Percentiles rank a stretch among this genome's conserved stretches.
phyloP scores from a whole-genome alignment of 73 alveolate genomes.

The Paramecium octaurelia region DNA sequence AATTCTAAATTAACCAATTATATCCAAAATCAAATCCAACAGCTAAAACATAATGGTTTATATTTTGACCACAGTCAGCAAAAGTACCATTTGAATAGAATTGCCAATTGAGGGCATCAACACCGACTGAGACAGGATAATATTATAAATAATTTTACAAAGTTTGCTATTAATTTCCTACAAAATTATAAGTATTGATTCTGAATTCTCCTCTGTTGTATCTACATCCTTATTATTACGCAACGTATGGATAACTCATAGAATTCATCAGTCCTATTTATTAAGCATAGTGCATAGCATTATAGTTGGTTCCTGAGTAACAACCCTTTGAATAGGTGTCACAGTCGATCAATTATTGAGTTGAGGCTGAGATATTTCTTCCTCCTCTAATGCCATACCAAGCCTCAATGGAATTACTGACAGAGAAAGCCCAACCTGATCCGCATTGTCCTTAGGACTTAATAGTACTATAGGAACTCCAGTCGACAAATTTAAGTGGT shows the following conservation, averaged over 20 bases:
- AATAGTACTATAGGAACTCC: constrained; percentile 60
- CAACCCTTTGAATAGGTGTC: neutral
- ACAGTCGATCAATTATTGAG: constrained; percentile 35
- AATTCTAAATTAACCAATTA: constrained; percentile 27
- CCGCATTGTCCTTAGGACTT: constrained; percentile 81
- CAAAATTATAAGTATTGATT: neutral
- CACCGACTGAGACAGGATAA: constrained; percentile 59
- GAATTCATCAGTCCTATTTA: constrained; percentile 11
- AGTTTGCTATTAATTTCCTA: neutral
- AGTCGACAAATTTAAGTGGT: neutral
- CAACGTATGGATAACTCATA: constrained; percentile 59
- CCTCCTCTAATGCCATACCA: constrained; percentile 20
- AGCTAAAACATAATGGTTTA: constrained; percentile 70
- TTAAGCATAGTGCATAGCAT: neutral
- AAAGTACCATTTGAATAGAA: constrained; percentile 67
- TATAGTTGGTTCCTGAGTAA: neutral
- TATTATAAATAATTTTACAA: constrained; percentile 14
- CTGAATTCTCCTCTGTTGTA: neutral
- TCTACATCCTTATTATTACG: neutral
- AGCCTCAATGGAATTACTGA: constrained; percentile 69
- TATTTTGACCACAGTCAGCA: neutral
- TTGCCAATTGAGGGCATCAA: constrained; percentile 59
- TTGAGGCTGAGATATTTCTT: neutral
- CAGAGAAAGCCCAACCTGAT: constrained; percentile 81
- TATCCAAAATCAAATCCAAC: constrained; percentile 71